A percentile compares a stretch with the other conserved stretches of the same genome.
These are phyloP conservation scores for Phaffia rhodozyma DNA, from an alignment of 1,284 basidiomycete species.

Conservation along the genomic window DNA sequence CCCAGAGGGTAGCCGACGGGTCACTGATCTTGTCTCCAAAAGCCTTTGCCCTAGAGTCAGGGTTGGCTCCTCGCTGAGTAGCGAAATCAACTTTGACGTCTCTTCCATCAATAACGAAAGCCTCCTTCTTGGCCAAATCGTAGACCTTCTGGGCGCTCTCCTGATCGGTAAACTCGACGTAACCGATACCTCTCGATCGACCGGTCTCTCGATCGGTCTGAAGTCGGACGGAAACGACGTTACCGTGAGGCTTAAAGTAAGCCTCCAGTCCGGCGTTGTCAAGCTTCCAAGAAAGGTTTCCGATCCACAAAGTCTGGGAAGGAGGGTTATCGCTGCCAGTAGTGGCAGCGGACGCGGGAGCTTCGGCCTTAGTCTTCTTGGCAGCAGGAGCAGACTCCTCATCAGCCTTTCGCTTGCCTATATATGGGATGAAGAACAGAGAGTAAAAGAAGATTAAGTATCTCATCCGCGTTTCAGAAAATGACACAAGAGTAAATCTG, in stretches of 20 bases:
- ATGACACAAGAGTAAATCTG: constrained; percentile 14
- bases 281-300: constrained; percentile 89
- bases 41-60: constrained; percentile 43
- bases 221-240: constrained; percentile 75
- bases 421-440: constrained; percentile 14
- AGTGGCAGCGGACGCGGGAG: constrained; percentile 42
- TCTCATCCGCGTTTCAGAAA: constrained; percentile 21
- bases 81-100: constrained; percentile 76
- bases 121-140: constrained; percentile 58
- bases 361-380: constrained; percentile 70
- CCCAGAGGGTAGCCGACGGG: constrained; percentile 57
- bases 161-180: constrained; percentile 66
- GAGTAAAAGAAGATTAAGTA: neutral
- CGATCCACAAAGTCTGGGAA: constrained; percentile 69
- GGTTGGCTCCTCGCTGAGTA: constrained; percentile 44
- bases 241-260: constrained; percentile 81
- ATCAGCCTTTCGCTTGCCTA: constrained; percentile 70
- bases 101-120: constrained; percentile 63
- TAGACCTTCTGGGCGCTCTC: constrained; percentile 65
- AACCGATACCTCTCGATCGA: constrained; percentile 83
- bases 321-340: constrained; percentile 42
- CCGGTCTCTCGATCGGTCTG: constrained; percentile 82
- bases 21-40: constrained; percentile 34
- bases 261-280: constrained; percentile 89
- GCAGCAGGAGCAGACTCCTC: constrained; percentile 47